phyloP scores from a whole-genome alignment of 75 land plant species.

The Picea sitchensis region DNA sequence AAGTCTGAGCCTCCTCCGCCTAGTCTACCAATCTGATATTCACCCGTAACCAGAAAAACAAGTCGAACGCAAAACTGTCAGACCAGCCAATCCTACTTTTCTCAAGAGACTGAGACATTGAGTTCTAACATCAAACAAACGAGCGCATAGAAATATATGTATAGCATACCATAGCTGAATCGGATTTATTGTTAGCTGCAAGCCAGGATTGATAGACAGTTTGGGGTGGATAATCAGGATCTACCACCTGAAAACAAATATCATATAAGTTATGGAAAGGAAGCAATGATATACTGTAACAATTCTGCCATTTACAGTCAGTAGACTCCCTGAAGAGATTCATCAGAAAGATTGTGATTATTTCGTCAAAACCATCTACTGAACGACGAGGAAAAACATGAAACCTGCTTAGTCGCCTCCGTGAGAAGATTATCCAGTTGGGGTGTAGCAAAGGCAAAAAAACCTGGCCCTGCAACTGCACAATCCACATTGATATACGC shows the following conservation, averaged over 20 bases:
- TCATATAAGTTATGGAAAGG: neutral
- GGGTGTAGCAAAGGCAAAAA: conserved; percentile 68
- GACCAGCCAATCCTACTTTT: no score
- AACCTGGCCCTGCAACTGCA: conserved; percentile 74
- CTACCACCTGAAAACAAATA: conserved; percentile 35
- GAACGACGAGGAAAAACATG: neutral
- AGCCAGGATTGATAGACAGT: conserved; percentile 70
- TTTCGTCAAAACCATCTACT: neutral
- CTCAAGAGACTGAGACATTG: no score
- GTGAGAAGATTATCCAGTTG: conserved; percentile 71
- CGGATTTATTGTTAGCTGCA: conserved; percentile 12
- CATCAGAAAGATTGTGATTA: neutral
- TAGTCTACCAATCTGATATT: conserved; percentile 59
- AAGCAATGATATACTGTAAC: neutral
- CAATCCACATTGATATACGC: conserved; percentile 75
- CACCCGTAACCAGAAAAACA: neutral
- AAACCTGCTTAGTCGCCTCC: conserved; percentile 57
- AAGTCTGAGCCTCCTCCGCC: conserved; percentile 83
- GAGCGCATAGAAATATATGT: no score
- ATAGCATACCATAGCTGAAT: neutral
- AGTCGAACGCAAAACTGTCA: no score
- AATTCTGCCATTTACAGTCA: neutral
- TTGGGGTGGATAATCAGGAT: conserved; percentile 53
- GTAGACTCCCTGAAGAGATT: neutral
- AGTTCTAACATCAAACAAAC: no score